Conservation (phyloP, 176 grass and related monocot genomes). For the Carex myosuroides region DNA sequence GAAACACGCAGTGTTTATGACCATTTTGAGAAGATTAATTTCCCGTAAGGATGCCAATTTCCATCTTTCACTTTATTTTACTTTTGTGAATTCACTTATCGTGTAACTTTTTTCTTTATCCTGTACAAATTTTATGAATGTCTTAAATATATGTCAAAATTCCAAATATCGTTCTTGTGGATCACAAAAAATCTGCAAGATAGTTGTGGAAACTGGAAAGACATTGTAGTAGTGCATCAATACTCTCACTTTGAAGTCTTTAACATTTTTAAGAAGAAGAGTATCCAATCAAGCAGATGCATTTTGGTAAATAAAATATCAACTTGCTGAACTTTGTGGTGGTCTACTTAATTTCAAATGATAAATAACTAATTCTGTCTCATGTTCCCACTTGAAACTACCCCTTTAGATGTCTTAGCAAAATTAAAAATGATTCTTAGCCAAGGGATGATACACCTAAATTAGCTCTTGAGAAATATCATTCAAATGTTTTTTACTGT, state of each 20-base stretch:
- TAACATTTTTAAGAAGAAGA: neutral
- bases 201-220: neutral
- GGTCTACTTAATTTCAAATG: neutral
- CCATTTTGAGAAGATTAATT: constrained; percentile 9
- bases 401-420: neutral
- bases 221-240: neutral
- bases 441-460: neutral
- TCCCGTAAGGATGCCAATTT: constrained; percentile 15
- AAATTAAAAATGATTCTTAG: neutral
- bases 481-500: neutral
- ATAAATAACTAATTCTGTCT: neutral
- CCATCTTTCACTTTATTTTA: neutral
- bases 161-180: neutral
- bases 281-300: neutral
- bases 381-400: neutral
- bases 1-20: constrained; percentile 17
- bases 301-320: neutral
- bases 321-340: neutral
- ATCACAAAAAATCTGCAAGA: neutral
- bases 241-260: neutral
- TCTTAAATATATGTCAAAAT: neutral
- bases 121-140: neutral
- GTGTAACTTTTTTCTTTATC: neutral
- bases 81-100: neutral
- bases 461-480: neutral